Conservation (phyloP, 495 filamentous ascomycete species). For the Penicillium simplicissimum region DNA sequence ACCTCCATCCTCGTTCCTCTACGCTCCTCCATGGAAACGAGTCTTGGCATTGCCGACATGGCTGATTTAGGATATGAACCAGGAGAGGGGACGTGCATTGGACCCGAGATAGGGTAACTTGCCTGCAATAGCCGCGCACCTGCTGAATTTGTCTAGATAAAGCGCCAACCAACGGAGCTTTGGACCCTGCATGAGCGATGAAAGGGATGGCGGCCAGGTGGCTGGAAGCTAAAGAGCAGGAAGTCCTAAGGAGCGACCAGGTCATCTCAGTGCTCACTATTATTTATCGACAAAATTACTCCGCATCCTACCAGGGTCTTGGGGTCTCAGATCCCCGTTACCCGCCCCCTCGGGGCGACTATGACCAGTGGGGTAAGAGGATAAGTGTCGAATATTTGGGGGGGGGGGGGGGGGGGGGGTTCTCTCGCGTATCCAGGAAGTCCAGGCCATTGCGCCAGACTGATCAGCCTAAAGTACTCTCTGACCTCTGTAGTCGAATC, state of each 20-base stretch:
- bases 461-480: neutral
- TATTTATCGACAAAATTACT: neutral
- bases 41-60: neutral
- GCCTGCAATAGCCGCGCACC: conserved; percentile 4
- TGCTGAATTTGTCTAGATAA: conserved; percentile 3
- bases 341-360: neutral
- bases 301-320: neutral
- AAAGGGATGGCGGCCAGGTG: neutral
- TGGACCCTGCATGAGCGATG: neutral
- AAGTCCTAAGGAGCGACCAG: too few relatives aligned
- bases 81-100: neutral
- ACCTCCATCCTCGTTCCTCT: neutral
- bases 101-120: neutral
- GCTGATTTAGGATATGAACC: neutral
- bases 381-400: neutral
- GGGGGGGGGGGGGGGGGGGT: neutral
- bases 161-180: neutral
- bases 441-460: neutral
- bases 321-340: conserved; percentile 2
- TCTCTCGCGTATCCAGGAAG: neutral
- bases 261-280: neutral
- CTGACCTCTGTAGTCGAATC: neutral
- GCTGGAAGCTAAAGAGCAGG: neutral
- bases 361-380: conserved; percentile 1
- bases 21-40: neutral